Conservation (phyloP, 495 filamentous ascomycete genomes). For the Neurospora sp. region DNA sequence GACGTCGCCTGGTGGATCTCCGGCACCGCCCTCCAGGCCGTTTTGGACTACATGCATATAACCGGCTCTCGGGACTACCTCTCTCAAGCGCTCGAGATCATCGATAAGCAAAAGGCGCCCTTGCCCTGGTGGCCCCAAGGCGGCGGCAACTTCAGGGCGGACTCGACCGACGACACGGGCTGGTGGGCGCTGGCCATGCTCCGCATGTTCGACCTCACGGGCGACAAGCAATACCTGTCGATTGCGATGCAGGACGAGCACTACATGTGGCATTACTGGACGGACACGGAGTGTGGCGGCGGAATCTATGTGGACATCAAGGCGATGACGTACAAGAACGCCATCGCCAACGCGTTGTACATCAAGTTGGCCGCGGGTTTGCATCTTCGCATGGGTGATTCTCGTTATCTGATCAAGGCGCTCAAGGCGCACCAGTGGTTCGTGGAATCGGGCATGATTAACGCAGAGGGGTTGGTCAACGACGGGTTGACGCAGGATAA, state of each 20-base stretch:
- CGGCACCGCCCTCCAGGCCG: slow-evolving; percentile 27
- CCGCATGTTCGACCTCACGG: slow-evolving; percentile 50
- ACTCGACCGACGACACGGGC: slow-evolving; percentile 55
- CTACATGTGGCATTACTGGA: slow-evolving; percentile 48
- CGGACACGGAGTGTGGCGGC: slow-evolving; percentile 45
- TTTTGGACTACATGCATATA: slow-evolving; percentile 30
- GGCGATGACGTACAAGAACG: slow-evolving; percentile 44
- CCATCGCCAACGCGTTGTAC: slow-evolving; percentile 65
- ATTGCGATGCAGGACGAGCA: slow-evolving; percentile 46
- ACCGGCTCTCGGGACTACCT: slow-evolving; percentile 23
- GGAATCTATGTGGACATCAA: slow-evolving; percentile 50
- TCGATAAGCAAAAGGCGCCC: slow-evolving; percentile 23
- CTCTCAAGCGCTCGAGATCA: slow-evolving; percentile 20
- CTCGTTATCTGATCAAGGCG: slow-evolving; percentile 43
- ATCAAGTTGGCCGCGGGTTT: slow-evolving; percentile 53
- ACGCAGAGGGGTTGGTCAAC: slow-evolving; percentile 48
- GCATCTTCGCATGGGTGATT: slow-evolving; percentile 45
- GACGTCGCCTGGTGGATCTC: slow-evolving; percentile 31
- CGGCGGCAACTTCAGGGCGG: slow-evolving; percentile 38
- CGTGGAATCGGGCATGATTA: slow-evolving; percentile 49
- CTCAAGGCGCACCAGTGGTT: slow-evolving; percentile 57
- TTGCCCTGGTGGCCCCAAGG: slow-evolving; percentile 29
- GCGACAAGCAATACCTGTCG: slow-evolving; percentile 39
- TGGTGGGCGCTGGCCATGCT: slow-evolving; percentile 63
- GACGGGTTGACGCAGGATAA: slow-evolving; percentile 44